These are phyloP conservation scores for Tricholoma matsutake DNA, from an alignment of 768 basidiomycete genomes.

Conservation along the genomic window DNA sequence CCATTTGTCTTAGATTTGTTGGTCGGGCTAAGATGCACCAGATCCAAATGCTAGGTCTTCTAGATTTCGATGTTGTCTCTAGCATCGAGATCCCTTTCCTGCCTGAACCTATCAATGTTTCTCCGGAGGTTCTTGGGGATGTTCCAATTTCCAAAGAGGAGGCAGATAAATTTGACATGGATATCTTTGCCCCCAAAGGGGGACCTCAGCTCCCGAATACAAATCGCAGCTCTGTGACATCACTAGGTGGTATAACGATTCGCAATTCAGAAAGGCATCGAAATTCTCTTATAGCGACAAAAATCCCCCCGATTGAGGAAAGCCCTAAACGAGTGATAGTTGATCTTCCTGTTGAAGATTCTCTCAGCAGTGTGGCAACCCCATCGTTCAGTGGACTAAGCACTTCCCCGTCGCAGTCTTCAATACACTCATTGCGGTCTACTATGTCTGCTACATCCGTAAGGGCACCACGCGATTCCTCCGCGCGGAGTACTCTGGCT, in stretches of 20 bases:
- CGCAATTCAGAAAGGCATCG: slow-evolving; percentile 47
- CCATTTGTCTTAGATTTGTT: slow-evolving; percentile 60
- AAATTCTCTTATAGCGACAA: slow-evolving; percentile 42
- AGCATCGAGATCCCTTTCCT: slow-evolving; percentile 86
- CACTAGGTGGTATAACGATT: slow-evolving; percentile 33
- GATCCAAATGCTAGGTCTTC: slow-evolving; percentile 89
- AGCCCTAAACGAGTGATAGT: slow-evolving; percentile 51
- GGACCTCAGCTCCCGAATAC: slow-evolving; percentile 27
- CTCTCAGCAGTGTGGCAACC: slow-evolving; percentile 16
- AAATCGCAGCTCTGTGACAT: slow-evolving; percentile 38
- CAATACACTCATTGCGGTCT: slow-evolving; percentile 55
- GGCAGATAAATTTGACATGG: slow-evolving; percentile 72
- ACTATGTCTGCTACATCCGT: slow-evolving; percentile 47
- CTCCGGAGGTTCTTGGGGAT: slow-evolving; percentile 34
- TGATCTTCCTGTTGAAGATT: slow-evolving; percentile 51
- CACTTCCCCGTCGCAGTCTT: slow-evolving; percentile 65
- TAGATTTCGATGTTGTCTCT: slow-evolving; percentile 88
- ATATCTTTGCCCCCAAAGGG: slow-evolving; percentile 57
- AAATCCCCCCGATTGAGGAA: slow-evolving; percentile 69
- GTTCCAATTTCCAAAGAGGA: slow-evolving; percentile 45
- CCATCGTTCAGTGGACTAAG: slow-evolving; percentile 38
- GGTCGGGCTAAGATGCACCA: slow-evolving; percentile 97
- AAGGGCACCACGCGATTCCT: slow-evolving; percentile 20
- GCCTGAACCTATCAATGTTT: slow-evolving; percentile 38
- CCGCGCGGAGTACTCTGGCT: slow-evolving; percentile 43